Evolutionary conservation across 1,284 basidiomycete genomes (phyloP), one percentile per base, ranked within the genome.

Genomic region (Coniferiporia weirii): DNA sequence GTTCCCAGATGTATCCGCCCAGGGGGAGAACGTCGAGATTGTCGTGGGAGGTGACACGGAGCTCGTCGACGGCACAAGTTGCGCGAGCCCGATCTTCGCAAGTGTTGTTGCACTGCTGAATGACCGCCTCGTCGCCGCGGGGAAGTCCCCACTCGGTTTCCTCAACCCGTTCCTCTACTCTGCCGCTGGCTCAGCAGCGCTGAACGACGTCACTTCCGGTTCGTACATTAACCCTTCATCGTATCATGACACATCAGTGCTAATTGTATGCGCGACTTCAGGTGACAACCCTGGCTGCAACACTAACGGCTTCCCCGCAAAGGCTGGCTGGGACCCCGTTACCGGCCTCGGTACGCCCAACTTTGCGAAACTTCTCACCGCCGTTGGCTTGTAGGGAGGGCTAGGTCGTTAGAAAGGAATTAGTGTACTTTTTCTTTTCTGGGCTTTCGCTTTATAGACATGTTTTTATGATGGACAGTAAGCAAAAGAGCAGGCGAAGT

Each of bases 1-100:
- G 5, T 78, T 73, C 70, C 77, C 77, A 1, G 77, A 79, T 61
- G 69, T 79, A 27, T 61, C 73, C 10, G 71, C 76, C 0, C 75
- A 76, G 60, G 76, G 75, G 56, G 61, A 60, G 53, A 66, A 66
- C 40, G 56, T 69, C 54, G 67, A 70, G 51, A 69, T 73, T 56
- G 66, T 70, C 19, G 62, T 57, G 46, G 69, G 64, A 12, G 69
- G 68, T 13, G 19, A 50, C 22, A 53, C 66, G 1, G 68, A 63
- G 15, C 51, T 63, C 8, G 69, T 72, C 40, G 68, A 60, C 5
- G 77, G 77, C 15, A 79, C 77, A 4, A 73, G 71, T 19, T 75
- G 73, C 32, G 71, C 72, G 12, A 66, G 71, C 20, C 77, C 77
- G 1, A 70, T 72, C 12, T 72, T 78, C 57, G 68, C 75, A 9